These are phyloP conservation scores for Phytopythium mirpurense DNA, from an alignment of 352 stramenopile species.

Conservation along the genomic window DNA sequence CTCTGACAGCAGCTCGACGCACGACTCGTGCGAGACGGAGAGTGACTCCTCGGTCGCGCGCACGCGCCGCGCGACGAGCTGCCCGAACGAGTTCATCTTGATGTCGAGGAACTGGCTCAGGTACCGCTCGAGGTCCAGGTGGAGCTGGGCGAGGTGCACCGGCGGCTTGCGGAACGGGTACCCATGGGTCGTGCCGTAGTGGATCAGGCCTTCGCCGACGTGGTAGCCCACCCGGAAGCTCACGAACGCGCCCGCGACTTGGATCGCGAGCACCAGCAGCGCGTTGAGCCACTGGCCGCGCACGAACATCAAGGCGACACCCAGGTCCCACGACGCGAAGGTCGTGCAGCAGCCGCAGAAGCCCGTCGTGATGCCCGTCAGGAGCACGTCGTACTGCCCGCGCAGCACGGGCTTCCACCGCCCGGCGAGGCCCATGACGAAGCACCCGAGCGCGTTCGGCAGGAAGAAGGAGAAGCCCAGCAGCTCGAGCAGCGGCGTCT, in stretches of 20 bases:
- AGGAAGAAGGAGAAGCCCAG: slow-evolving; percentile 53
- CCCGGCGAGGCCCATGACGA: slow-evolving; percentile 52
- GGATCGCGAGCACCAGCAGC: slow-evolving; percentile 37
- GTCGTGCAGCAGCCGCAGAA: slow-evolving; percentile 69
- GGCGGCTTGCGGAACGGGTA: slow-evolving; percentile 47
- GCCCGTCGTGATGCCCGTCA: slow-evolving; percentile 54
- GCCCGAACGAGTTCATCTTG: slow-evolving; percentile 40
- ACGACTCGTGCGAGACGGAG: slow-evolving; percentile 30
- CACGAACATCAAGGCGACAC: slow-evolving; percentile 41
- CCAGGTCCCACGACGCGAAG: slow-evolving; percentile 57
- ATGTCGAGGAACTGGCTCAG: slow-evolving; percentile 35
- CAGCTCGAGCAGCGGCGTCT: slow-evolving; percentile 41
- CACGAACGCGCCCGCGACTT: slow-evolving; percentile 35
- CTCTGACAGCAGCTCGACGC: slow-evolving; percentile 35
- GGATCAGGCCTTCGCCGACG: slow-evolving; percentile 31
- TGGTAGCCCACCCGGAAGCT: slow-evolving; percentile 44
- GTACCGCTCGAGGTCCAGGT: slow-evolving; percentile 44
- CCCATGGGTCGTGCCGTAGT: slow-evolving; percentile 31
- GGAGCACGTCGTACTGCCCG: slow-evolving; percentile 38
- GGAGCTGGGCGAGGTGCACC: slow-evolving; percentile 40
- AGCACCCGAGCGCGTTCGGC: slow-evolving; percentile 54
- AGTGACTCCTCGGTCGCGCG: slow-evolving; percentile 39
- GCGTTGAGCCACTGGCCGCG: slow-evolving; percentile 42
- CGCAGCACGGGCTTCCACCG: slow-evolving; percentile 38
- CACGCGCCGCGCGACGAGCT: slow-evolving; percentile 34